phyloP scores from a whole-genome alignment of 2,329 filamentous ascomycete genomes.

The Penicillium sp. region DNA sequence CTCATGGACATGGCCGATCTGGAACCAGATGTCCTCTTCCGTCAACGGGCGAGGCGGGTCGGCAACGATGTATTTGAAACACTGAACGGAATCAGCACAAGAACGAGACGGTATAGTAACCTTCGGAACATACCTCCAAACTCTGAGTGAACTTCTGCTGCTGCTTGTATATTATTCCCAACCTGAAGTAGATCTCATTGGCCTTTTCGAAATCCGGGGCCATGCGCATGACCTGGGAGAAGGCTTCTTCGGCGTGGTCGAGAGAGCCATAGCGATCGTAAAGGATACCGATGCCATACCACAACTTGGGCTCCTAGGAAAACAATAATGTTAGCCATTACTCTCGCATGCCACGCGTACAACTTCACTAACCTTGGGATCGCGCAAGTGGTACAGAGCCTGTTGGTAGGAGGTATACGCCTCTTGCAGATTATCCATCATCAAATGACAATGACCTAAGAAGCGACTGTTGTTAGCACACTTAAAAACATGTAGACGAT shows the following conservation, averaged over 20 bases:
- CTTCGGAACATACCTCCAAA: constrained; percentile 64
- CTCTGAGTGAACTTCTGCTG: constrained; percentile 88
- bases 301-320: constrained; percentile 78
- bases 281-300: constrained; percentile 96
- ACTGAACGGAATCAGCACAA: constrained; percentile 46
- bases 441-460: constrained; percentile 95
- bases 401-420: constrained; percentile 96
- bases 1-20: constrained; percentile 97
- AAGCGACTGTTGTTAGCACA: no score
- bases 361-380: constrained; percentile 70
- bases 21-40: constrained; percentile 98
- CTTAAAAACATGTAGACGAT: no score
- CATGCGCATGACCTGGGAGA: constrained; percentile 98
- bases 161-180: constrained; percentile 99
- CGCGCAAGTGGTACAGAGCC: constrained; percentile 80
- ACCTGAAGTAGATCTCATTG: constrained; percentile 95
- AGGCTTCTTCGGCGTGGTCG: constrained; percentile 94
- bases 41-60: constrained; percentile 86
- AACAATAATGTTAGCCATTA: no score
- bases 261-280: constrained; percentile 94
- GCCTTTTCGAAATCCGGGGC: constrained; percentile 96
- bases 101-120: not conserved
- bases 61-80: constrained; percentile 94
- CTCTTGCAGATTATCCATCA: constrained; percentile 97
- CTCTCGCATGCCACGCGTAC: no score